A percentile compares a stretch with the other conserved stretches of the same genome.
These are phyloP conservation scores for Fusarium nisikadoi DNA, from an alignment of 2,329 filamentous ascomycete genomes.

Conservation along the genomic window DNA sequence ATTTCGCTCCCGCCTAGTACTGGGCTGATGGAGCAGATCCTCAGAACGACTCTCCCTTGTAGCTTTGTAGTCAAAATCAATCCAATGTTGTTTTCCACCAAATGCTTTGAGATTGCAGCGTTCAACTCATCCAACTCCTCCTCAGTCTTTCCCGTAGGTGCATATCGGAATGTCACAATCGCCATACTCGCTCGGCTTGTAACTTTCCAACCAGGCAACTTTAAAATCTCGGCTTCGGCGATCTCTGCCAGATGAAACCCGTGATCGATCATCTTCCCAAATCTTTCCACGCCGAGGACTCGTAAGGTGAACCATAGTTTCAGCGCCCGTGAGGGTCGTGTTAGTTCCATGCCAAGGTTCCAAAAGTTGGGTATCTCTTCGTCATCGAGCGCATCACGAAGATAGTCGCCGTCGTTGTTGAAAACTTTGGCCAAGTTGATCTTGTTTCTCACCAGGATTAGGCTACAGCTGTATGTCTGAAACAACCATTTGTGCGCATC, in stretches of 20 bases:
- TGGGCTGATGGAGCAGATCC: conserved; percentile 13
- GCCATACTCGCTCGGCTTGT: conserved; percentile 19
- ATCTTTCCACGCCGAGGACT: conserved; percentile 1
- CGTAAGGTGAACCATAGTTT: conserved; percentile 15
- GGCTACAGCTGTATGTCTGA: conserved; percentile 17
- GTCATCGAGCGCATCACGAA: conserved; percentile 15
- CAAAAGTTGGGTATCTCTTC: conserved; percentile 22
- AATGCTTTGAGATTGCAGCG: neutral
- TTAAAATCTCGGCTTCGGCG: neutral
- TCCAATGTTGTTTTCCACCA: neutral
- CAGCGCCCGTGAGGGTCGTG: conserved; percentile 4
- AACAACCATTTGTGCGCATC: conserved; percentile 20
- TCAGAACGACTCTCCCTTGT: neutral
- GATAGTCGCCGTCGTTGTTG: conserved; percentile 11
- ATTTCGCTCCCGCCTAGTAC: neutral
- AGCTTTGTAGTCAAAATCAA: conserved; percentile 14
- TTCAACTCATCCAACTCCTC: conserved; percentile 2
- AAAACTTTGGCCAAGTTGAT: conserved; percentile 3
- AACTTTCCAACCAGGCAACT: neutral
- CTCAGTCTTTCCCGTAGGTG: neutral
- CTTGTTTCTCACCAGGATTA: conserved; percentile 1
- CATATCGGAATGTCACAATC: conserved; percentile 19
- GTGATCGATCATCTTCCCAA: conserved; percentile 5
- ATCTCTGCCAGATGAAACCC: conserved; percentile 2
- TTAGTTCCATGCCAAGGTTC: conserved; percentile 16